Evolutionary conservation across 805 yeast species (phyloP).

Genomic region (Komagataella mondaviorum): DNA sequence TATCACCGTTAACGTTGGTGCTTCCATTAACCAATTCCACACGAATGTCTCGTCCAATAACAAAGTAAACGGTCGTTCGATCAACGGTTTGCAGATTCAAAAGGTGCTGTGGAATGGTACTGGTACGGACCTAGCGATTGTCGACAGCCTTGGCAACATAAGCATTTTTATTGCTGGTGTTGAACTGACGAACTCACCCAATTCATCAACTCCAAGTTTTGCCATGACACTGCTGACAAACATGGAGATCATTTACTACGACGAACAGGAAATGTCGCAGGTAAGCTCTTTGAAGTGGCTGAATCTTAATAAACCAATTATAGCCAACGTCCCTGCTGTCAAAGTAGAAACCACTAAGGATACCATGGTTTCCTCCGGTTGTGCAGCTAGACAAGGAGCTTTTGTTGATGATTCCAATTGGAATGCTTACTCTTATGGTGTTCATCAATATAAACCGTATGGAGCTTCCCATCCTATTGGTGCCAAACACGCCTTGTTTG

Average conservation of each 20-base stretch:
- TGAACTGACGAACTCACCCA: slow-evolving; percentile 22
- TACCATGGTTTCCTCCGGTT: slow-evolving; percentile 17
- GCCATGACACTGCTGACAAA: slow-evolving; percentile 15
- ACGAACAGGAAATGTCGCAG: slow-evolving; percentile 16
- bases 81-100: slow-evolving; percentile 14
- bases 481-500: slow-evolving; percentile 59
- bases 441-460: slow-evolving; percentile 41
- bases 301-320: slow-evolving; percentile 52
- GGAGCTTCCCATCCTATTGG: slow-evolving; percentile 58
- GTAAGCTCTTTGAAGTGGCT: slow-evolving; percentile 47
- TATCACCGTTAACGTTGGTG: slow-evolving; percentile 19
- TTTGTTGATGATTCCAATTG: slow-evolving; percentile 19
- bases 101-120: slow-evolving; percentile 62
- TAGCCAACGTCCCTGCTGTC: slow-evolving; percentile 46
- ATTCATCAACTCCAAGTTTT: slow-evolving; percentile 8
- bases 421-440: slow-evolving; percentile 35
- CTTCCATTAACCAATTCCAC: background rate
- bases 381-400: slow-evolving; percentile 21
- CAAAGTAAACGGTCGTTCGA: background rate
- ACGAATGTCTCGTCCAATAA: background rate
- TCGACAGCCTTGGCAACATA: slow-evolving; percentile 60
- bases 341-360: slow-evolving; percentile 11
- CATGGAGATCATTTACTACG: slow-evolving; percentile 35
- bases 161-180: slow-evolving; percentile 43
- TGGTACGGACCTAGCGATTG: slow-evolving; percentile 71